Evolutionary conservation across 805 yeast species (phyloP).

Genomic region (Candida sonorensis): DNA sequence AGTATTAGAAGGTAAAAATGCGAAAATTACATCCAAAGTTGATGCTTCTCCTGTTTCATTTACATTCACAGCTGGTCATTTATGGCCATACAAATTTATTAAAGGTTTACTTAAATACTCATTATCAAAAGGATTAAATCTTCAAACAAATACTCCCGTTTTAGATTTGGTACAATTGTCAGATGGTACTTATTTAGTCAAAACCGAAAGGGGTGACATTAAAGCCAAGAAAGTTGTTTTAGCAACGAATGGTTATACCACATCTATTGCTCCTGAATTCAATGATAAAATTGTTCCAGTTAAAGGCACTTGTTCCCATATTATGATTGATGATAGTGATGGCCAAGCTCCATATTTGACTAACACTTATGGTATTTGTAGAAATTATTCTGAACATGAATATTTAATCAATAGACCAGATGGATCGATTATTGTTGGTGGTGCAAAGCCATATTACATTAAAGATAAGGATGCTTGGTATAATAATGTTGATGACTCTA

Average conservation of each 20-base stretch:
- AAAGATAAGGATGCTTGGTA: conserved; percentile 7
- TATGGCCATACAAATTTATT: conserved; percentile 39
- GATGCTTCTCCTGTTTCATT: conserved; percentile 26
- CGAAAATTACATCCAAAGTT: conserved; percentile 24
- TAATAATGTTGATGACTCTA: conserved; percentile 29
- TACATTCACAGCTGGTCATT: conserved; percentile 34
- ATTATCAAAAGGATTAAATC: conserved; percentile 20
- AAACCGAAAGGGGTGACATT: conserved; percentile 22
- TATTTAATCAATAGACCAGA: conserved; percentile 31
- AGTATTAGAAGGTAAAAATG: conserved; percentile 28
- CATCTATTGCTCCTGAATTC: conserved; percentile 22
- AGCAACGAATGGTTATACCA: conserved; percentile 32
- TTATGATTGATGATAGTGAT: conserved; percentile 14
- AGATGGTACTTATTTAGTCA: conserved; percentile 27
- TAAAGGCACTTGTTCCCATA: conserved; percentile 24
- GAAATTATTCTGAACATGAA: conserved; percentile 20
- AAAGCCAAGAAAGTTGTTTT: conserved; percentile 29
- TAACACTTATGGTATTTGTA: conserved; percentile 28
- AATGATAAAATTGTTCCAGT: conserved; percentile 28
- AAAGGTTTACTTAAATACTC: conserved; percentile 25
- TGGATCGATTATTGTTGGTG: conserved; percentile 31
- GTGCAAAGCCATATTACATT: conserved; percentile 9
- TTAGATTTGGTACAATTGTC: conserved; percentile 4
- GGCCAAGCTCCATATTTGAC: conserved; percentile 28
- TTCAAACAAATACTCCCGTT: conserved; percentile 2